Conservation (phyloP, 495 filamentous ascomycete species). For the Trichoderma gamsii region DNA sequence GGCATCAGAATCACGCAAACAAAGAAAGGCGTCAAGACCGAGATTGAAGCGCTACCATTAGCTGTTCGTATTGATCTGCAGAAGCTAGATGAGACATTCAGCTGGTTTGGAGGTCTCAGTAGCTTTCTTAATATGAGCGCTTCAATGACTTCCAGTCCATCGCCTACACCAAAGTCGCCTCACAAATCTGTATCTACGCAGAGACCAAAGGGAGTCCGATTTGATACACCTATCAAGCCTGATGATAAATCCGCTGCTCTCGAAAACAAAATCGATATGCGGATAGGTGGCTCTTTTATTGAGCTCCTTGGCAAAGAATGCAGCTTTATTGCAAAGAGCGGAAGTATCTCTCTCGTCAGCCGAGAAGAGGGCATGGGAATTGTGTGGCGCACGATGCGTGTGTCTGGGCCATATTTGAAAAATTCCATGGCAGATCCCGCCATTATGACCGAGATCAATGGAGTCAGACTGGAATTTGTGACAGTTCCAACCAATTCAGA, state of each 20-base stretch:
- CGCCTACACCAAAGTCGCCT: conserved; percentile 38
- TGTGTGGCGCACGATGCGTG: conserved; percentile 65
- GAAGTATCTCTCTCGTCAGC: conserved; percentile 69
- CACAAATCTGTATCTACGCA: conserved; percentile 29
- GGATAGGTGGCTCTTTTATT: conserved; percentile 68
- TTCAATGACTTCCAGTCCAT: conserved; percentile 70
- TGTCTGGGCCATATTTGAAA: conserved; percentile 62
- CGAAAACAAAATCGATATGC: conserved; percentile 64
- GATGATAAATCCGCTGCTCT: conserved; percentile 39
- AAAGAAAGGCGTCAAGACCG: conserved; percentile 47
- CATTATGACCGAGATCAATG: conserved; percentile 46
- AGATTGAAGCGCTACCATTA: conserved; percentile 78
- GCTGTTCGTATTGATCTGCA: conserved; percentile 72
- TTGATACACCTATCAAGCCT: conserved; percentile 51
- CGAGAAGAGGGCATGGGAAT: conserved; percentile 63
- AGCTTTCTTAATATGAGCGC: conserved; percentile 82
- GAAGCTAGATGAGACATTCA: conserved; percentile 76
- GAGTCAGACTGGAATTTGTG: conserved; percentile 69
- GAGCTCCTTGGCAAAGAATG: conserved; percentile 71
- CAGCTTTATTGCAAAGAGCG: conserved; percentile 65
- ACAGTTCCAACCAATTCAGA: conserved; percentile 69
- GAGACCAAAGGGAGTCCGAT: conserved; percentile 62
- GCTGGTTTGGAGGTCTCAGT: conserved; percentile 87
- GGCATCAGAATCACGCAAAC: conserved; percentile 53
- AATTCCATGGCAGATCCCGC: conserved; percentile 45